Conservation (phyloP, 768 basidiomycete genomes). For the Imleria badia region DNA sequence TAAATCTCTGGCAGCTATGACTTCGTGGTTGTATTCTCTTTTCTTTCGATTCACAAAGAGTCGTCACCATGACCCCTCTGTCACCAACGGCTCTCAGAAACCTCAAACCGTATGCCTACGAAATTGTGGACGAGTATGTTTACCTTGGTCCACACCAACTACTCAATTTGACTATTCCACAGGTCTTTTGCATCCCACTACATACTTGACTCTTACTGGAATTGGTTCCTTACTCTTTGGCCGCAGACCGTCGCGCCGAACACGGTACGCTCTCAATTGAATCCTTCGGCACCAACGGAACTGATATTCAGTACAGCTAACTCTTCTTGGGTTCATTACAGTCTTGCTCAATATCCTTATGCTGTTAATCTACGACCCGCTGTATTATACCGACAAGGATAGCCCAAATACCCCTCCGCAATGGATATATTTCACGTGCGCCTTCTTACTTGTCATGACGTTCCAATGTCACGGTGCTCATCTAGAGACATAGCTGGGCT, state of each 20-base stretch:
- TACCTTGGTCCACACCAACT: background rate
- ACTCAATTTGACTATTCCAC: conserved; percentile 6
- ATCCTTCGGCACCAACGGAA: background rate
- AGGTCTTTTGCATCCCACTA: conserved; percentile 78
- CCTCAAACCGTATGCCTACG: conserved; percentile 76
- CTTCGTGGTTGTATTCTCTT: background rate
- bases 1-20: background rate
- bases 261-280: conserved; percentile 52
- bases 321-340: conserved; percentile 77
- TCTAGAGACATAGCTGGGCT: conserved; percentile 61
- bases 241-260: conserved; percentile 86
- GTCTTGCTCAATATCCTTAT: conserved; percentile 85
- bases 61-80: conserved; percentile 58
- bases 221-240: conserved; percentile 86
- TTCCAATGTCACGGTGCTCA: conserved; percentile 2
- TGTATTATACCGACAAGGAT: conserved; percentile 67
- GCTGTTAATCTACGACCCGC: conserved; percentile 79
- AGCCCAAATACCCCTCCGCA: conserved; percentile 62
- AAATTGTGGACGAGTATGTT: conserved; percentile 75
- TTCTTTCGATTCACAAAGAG: background rate
- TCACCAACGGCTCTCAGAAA: conserved; percentile 67
- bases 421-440: conserved; percentile 91
- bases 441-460: conserved; percentile 8
- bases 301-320: conserved; percentile 60
- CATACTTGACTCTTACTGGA: conserved; percentile 86